Base-by-base conservation (phyloP, 179 eudicot species). In the Patellifolia procumbens region DNA sequence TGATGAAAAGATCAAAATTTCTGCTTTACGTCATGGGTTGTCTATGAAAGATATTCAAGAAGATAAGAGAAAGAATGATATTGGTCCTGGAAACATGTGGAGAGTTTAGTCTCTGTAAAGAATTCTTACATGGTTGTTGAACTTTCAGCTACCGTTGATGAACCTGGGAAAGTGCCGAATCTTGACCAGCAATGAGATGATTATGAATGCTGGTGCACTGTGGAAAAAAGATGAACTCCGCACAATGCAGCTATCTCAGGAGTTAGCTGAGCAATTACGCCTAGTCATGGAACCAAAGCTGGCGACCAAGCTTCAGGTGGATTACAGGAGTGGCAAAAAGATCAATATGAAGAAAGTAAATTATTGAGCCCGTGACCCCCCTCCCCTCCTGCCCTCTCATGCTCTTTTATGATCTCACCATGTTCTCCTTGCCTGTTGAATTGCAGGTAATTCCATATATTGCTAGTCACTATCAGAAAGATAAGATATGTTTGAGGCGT, bases 231-330 rank as follows among this genome's bases (percentile, higher is more conserved):
- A 90, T 45, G 98, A 96, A 76, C 75, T 86, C 65, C 90, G 53
- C 11, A 96, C 99, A 24, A 83, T 91, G 39, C 90, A 97, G 82
- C 81, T 94, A 81, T 96, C 98, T 37, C 99, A 94, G 77, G 99
- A 94, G 87, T 84, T 96, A 84, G 93, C 98, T 60, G 98, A 96
- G 86, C 98, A 96, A 83, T 80, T 96, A 81, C 98, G 99, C 65
- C 81, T 96, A 58, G 91, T 94, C 52, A 90, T 96, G 98, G 98
- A 96, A 73, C 99, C 98, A 62, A 96, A 98, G 34, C 81, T 89
- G 74, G 99, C 99, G 72, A 94, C 94, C 92, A 96, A 91, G 86
- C 99, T 96, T 17, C 94, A 89, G 80, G 99, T 98, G 52, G 99
- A 96, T 88, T 96, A 91, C 88, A 88, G 85, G 80, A 96, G 98